Conservation (phyloP, 148 eudicot genomes). For the Nepenthes gracilis region DNA sequence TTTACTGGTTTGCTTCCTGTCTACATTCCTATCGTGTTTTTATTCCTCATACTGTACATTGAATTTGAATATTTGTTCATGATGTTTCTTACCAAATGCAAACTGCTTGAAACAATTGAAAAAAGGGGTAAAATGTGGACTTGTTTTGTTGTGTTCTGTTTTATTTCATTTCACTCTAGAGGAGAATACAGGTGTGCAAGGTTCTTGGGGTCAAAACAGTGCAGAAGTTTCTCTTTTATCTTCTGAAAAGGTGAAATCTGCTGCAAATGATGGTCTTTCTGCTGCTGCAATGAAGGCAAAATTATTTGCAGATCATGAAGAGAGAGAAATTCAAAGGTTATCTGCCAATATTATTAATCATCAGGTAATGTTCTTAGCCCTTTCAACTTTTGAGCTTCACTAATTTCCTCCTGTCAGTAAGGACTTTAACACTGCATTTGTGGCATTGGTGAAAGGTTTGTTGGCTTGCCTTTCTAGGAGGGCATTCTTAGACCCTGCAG, state of each 20-base stretch:
- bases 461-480: background rate
- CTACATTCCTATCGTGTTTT: no score
- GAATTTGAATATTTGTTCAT: no score
- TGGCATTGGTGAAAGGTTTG: background rate
- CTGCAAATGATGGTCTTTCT: constrained; percentile 83
- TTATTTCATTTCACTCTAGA: constrained; percentile 10
- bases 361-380: constrained; percentile 41
- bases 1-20: background rate
- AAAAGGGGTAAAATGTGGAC: no score
- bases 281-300: constrained; percentile 90
- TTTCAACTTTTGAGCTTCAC: background rate
- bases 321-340: constrained; percentile 88
- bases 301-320: constrained; percentile 94
- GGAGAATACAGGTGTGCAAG: constrained; percentile 23
- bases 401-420: background rate
- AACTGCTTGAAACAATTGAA: no score
- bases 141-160: no score
- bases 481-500: no score
- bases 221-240: no score
- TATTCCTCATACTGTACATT: no score
- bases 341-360: constrained; percentile 92
- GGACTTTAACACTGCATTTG: no score
- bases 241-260: constrained; percentile 53
- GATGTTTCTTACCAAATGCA: no score
- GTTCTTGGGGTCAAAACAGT: constrained; percentile 10